Conservation (phyloP, 2,329 filamentous ascomycete genomes). For the Penicillium brasilianum region DNA sequence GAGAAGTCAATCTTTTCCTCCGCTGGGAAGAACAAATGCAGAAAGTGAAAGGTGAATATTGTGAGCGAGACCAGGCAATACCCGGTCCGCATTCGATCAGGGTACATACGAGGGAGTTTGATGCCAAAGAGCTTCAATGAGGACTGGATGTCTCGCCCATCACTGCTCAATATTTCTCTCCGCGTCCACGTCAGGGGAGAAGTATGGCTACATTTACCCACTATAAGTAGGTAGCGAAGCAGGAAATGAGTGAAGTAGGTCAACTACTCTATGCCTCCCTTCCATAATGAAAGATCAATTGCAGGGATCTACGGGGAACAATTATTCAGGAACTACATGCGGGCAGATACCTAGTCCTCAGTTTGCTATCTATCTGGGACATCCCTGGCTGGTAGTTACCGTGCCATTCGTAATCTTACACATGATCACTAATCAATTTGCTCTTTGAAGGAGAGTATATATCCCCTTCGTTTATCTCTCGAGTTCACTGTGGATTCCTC, state of each 20-base stretch:
- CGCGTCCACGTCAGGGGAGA: background rate
- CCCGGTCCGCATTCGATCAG: background rate
- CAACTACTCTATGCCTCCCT: background rate
- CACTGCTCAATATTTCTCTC: background rate
- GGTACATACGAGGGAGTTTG: background rate
- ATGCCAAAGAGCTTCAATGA: background rate
- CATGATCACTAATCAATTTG: background rate
- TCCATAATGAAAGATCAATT: background rate
- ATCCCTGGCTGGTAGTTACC: background rate
- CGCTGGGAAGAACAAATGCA: background rate
- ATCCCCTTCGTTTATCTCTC: background rate
- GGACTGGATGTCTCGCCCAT: background rate
- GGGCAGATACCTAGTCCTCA: background rate
- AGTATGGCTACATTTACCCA: no score
- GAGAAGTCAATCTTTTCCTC: background rate
- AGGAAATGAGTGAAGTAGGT: background rate
- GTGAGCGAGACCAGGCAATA: background rate
- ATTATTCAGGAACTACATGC: background rate
- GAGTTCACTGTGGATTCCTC: background rate
- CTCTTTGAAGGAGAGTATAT: background rate
- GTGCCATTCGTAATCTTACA: background rate
- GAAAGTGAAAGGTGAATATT: background rate
- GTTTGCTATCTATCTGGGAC: background rate
- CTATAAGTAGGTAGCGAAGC: background rate
- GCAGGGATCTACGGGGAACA: no score